Base-by-base conservation (phyloP, 2,329 filamentous ascomycete species). In the Metarhizium robertsii region DNA sequence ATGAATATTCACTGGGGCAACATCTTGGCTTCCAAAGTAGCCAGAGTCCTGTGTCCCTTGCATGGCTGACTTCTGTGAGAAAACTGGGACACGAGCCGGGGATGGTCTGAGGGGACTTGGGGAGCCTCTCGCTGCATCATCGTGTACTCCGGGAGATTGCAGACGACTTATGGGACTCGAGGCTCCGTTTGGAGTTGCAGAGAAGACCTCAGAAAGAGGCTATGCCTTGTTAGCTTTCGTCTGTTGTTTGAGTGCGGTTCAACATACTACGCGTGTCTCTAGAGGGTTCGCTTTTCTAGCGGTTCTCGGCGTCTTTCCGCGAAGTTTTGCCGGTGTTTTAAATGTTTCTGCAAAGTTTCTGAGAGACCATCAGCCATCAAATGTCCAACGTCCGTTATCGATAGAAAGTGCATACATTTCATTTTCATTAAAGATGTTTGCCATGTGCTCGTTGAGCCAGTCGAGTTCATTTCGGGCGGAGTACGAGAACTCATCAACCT, bases 401-500 rank as follows among this genome's bases (percentile, higher is more conserved):
- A 50, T 43, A 45, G 45, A 34, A 34, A 53, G 11, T 45, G 53
- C 67, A 66, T 82, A 96, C 94, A 91, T 83, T 72, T 92, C 84
- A 66, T 91, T 88, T 64, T 87, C 85, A 65, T 85, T 87, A 69
- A 97, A 95, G 66, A 99, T 90, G 60, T 95, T 90, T 52, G 84
- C 84, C 92, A 99, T 96, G 71, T 99, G 94, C 74, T 97, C 94
- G 67, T 99, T 97, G 64, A 99, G 78, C 94, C 94, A 99, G 69
- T 97, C 92, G 66, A 97, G 77, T 70, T 99, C 94, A 72, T 97
- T 95, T 57, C 89, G 84, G 59, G 90, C 92, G 34, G 91, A 90
- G 73, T 89, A 97, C 47, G 88, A 84, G 67, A 97, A 95, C 73
- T 99, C 95, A 62, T 97, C 92, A 54, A 89, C 81, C 70, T 97